Evolutionary conservation across 352 stramenopile species (phyloP), one percentile per base, ranked within the genome.

Genomic region (Saprolegnia diclina): DNA sequence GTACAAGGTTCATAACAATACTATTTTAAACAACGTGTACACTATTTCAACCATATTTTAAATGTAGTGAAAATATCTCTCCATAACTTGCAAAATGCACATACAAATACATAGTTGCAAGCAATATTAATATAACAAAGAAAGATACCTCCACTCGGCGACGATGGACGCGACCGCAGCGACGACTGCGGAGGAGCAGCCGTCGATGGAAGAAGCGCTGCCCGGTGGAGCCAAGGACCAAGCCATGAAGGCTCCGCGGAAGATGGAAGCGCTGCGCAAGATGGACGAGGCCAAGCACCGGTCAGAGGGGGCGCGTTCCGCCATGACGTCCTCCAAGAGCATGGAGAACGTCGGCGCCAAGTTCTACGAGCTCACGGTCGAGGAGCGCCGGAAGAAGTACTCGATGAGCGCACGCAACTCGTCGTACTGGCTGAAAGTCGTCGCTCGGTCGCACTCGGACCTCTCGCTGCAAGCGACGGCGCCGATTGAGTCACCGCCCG

Each of bases 381-480:
- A 48, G 18, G 42, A 48, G 18, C 42, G 42, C 42, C 42, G 42
- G 18, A 48, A 48, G 42, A 48, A 48, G 42, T 48, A 48, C 42
- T 14, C 42, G 18, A 48, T 48, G 53, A 69, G 63, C 22, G 63
- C 63, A 9, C 63, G 63, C 19, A 69, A 69, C 37, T 69, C 63
- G 19, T 50, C 63, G 35, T 69, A 61, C 26, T 69, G 63, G 63
- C 63, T 69, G 19, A 45, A 69, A 38, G 48, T 69, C n/a, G 63
- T 69, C 18, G 63, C 63, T 52, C 63, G 54, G 29, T 69, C 63
- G 7, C 63, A 69, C 35, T 69, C 63, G 18, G 63, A 69, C 29
- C 24, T 56, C n/a, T 69, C 63, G 32, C 29, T 69, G 50, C 63
- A 69, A 45, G 13, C 63, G 11, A 42, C 63, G 6, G 53, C 63